These are phyloP conservation scores for Ascocoryne sarcoides DNA, from an alignment of 2,329 filamentous ascomycete species.

Conservation along the genomic window DNA sequence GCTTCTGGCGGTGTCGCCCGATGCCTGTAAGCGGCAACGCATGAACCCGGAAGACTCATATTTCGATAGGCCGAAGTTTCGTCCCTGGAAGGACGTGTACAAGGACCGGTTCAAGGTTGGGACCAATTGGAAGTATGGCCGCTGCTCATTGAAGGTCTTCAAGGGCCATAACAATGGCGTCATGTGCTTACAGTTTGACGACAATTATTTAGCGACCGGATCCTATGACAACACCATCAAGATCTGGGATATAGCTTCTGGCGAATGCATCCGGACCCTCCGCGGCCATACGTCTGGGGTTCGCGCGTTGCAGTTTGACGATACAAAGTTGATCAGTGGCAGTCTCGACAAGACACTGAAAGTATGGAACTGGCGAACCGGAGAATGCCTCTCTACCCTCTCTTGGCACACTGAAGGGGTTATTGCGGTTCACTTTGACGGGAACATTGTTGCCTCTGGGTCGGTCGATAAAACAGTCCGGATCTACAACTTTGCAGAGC, in stretches of 20 bases:
- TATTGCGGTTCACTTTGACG: conserved; percentile 80
- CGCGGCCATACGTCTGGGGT: conserved; percentile 76
- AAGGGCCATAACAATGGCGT: conserved; percentile 83
- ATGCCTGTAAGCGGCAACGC: conserved; percentile 20
- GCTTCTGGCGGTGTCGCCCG: conserved; percentile 5
- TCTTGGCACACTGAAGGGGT: conserved; percentile 74
- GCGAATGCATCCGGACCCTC: conserved; percentile 77
- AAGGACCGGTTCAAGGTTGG: conserved; percentile 92
- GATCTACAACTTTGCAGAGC: conserved; percentile 85
- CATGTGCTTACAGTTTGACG: conserved; percentile 61
- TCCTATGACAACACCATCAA: conserved; percentile 94
- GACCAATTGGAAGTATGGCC: conserved; percentile 94
- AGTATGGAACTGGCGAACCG: conserved; percentile 95
- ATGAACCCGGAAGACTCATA: conserved; percentile 16
- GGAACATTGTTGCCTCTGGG: conserved; percentile 75
- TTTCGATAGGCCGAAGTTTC: conserved; percentile 38
- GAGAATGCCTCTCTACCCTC: conserved; percentile 75
- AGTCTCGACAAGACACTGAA: conserved; percentile 81
- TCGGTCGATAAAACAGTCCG: conserved; percentile 86
- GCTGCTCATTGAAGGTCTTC: conserved; percentile 76
- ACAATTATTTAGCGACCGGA: conserved; percentile 84
- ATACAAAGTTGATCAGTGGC: conserved; percentile 82
- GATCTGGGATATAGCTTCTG: conserved; percentile 90
- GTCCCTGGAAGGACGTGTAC: conserved; percentile 96
- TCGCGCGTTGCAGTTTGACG: conserved; percentile 85